A percentile compares a stretch with the other conserved stretches of the same genome.
Conservation (phyloP, 1,284 basidiomycete genomes). For the Irpex rosettiformis region DNA sequence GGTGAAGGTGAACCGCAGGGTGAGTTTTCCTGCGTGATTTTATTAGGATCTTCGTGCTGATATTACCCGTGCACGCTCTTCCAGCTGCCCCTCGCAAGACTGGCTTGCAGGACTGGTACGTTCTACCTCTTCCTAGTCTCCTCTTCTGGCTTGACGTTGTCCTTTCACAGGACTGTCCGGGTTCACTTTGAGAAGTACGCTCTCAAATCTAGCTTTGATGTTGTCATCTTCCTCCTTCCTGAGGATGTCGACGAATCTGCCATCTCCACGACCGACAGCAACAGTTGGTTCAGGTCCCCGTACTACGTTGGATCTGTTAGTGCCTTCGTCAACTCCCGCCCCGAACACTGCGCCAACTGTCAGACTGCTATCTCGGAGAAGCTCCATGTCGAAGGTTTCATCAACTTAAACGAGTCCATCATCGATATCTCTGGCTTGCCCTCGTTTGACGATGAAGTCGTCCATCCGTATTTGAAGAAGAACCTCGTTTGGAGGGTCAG, state of each 20-base stretch:
- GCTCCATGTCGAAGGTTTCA: constrained; percentile 50
- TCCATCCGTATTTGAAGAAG: constrained; percentile 37
- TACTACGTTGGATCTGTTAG: constrained; percentile 36
- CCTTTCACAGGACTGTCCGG: constrained; percentile 30
- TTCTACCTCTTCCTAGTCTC: not conserved
- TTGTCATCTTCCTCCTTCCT: constrained; percentile 42
- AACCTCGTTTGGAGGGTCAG: constrained; percentile 37
- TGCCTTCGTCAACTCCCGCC: constrained; percentile 38
- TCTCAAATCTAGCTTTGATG: constrained; percentile 36
- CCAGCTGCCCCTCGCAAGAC: not conserved
- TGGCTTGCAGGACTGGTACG: not conserved
- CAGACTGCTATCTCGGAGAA: constrained; percentile 24
- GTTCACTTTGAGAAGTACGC: constrained; percentile 40
- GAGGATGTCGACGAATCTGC: constrained; percentile 24
- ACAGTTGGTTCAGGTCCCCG: constrained; percentile 30
- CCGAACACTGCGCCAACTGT: constrained; percentile 39
- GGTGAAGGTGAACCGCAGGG: too few species aligned
- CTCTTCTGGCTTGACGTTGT: not conserved
- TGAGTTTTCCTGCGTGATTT: too few species aligned
- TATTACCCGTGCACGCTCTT: not conserved
- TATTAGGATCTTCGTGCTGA: too few species aligned
- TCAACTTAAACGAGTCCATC: constrained; percentile 39
- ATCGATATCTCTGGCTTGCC: constrained; percentile 27
- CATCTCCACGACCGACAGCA: not conserved
- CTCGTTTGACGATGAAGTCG: constrained; percentile 32